Evolutionary conservation across 2,329 filamentous ascomycete species (phyloP), one percentile per base, ranked within the genome.

Genomic region (Neonectria neomacrospora): DNA sequence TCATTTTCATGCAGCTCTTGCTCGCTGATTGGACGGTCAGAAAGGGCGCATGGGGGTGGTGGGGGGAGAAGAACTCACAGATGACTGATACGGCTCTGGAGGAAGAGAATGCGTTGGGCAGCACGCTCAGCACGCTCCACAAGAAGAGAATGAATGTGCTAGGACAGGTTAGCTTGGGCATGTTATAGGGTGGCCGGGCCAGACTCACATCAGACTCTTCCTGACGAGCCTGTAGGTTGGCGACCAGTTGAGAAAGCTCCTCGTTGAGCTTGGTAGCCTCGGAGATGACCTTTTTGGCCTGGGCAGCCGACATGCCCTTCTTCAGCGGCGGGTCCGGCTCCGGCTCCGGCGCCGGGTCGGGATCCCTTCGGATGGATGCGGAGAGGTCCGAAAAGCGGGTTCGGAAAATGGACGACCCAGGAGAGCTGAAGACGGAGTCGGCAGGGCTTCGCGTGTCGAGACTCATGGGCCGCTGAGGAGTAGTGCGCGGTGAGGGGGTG

Each of bases 131-230:
- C 83, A 64, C 87, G 83, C 44, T 83, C 83, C 55, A 88, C 81
- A 22, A 90, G 83, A 32, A 90, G 76, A 23, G 81, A 81, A 71
- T 90, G 88, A 61, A 91, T 88, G 67, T 90, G 87, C 81, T 88
- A 16, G 18, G 18, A 20, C 32, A n/a, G 18, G 72, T 80, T 59
- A 80, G 65, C 69, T 71, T 57, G 67, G 58, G 56, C 16, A 10
- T 45, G 5, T 48, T 22, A 11, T 26, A 30, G 14, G 11, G 22
- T 23, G 42, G 10, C 28, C 28, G 34, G 47, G 34, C 28, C 34
- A 39, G 16, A 72, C 80, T 77, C 76, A 83, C 87, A 74, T 88
- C 83, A 45, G 85, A 84, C 75, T 90, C 88, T 73, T 89, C 85
- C 66, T 85, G 85, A 41, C 88, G 81, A 41, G 81, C 81, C 58